Conservation (phyloP, 2,329 filamentous ascomycete genomes). For the Xylariales sp. region DNA sequence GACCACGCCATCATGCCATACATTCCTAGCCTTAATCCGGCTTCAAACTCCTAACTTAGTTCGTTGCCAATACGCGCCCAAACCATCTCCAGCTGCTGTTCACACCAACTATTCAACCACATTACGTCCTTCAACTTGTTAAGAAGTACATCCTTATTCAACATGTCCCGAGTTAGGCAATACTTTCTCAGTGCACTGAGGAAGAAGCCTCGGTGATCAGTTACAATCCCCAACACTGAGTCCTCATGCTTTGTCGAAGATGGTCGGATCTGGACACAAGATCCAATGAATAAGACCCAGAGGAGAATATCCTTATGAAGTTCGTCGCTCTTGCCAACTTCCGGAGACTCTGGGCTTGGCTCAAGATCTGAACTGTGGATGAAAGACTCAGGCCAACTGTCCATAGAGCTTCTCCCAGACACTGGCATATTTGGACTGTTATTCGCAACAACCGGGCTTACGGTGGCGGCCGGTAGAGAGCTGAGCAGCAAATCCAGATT, state of each 20-base stretch:
- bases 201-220: conserved; percentile 25
- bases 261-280: conserved; percentile 23
- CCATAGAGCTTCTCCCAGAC: background rate
- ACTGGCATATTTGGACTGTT: conserved; percentile 8
- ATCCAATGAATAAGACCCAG: conserved; percentile 27
- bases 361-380: conserved; percentile 1
- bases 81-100: conserved; percentile 23
- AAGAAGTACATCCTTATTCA: conserved; percentile 18
- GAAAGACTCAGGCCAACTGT: background rate
- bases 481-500: conserved; percentile 21
- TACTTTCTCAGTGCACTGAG: conserved; percentile 21
- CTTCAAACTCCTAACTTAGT: background rate
- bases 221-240: conserved; percentile 12
- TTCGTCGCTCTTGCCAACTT: conserved; percentile 13
- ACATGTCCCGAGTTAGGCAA: conserved; percentile 21
- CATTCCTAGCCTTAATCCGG: no score
- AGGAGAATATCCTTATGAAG: conserved; percentile 24
- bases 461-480: background rate
- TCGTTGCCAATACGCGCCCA: conserved; percentile 15
- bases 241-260: conserved; percentile 13
- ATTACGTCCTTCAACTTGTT: conserved; percentile 21
- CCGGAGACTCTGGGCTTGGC: background rate
- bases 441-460: background rate
- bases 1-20: background rate
- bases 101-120: conserved; percentile 28